Evolutionary conservation across 495 filamentous ascomycete genomes (phyloP), one percentile per base, ranked within the genome.

Genomic region (Xylaria bambusicola): DNA sequence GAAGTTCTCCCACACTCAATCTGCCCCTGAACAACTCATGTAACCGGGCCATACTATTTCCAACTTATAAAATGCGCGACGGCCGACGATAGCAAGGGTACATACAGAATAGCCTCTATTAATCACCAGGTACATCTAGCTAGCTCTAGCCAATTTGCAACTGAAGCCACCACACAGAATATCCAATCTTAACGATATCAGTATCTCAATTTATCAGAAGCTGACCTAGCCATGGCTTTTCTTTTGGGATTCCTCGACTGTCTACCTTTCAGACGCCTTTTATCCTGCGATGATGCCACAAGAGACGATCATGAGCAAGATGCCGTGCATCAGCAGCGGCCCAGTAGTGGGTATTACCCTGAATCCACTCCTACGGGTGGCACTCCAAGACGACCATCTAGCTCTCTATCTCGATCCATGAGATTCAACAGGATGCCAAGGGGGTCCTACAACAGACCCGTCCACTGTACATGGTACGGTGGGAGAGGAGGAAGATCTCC

Each of bases 151-250:
- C n/a, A n/a, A n/a, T n/a, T 82, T 10, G 77, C 82, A 0, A 71
- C 71, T 4, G 82, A 79, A 2, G 82, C 9, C 23, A 41, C 35
- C 15, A 51, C 18, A 49, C n/a, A n/a, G n/a, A n/a, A n/a, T n/a
- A n/a, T n/a, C n/a, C n/a, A n/a, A n/a, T n/a, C n/a, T 46, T 26
- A 49, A 0, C 8, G 0, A 49, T 27, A 13, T 18, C 13, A 49
- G 15, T 20, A 3, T 5, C 27, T 20, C 27, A 6, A 9, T 48
- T 1, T 15, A 7, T 0, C 26, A 20, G 17, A 33, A 49, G 23
- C 27, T 2, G 3, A 15, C 6, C n/a, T 0, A 17, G 27, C 13
- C 26, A 51, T 51, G 48, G 3, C 20, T 36, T 12, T 26, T n/a
- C 12, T 51, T 8, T 1, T 36, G 20, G 18, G 18, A 51, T n/a